phyloP scores from a whole-genome alignment of 805 yeast genomes.

The Millerozyma acaciae region DNA sequence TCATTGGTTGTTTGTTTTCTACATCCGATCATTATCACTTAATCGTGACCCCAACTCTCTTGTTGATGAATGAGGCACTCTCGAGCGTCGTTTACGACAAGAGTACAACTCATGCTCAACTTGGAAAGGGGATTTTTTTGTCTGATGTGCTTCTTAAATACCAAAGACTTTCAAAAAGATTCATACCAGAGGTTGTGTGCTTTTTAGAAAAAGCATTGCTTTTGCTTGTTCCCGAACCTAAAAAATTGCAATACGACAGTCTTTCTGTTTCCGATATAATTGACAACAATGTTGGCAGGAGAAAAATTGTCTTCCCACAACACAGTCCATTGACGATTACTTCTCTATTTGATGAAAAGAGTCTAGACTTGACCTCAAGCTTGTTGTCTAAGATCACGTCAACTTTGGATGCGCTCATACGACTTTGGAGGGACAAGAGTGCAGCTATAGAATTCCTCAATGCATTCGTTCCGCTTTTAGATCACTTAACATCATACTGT shows the following conservation, averaged over 20 bases:
- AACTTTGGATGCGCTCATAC: constrained; percentile 27
- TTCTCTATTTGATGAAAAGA: constrained; percentile 10
- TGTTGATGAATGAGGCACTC: constrained; percentile 68
- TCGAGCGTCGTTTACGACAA: constrained; percentile 29
- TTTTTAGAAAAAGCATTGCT: constrained; percentile 53
- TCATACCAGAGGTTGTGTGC: constrained; percentile 69
- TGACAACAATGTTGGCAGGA: constrained; percentile 14
- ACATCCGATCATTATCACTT: constrained; percentile 95
- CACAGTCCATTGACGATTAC: constrained; percentile 11
- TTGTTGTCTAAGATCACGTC: constrained; percentile 31
- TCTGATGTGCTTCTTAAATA: constrained; percentile 63
- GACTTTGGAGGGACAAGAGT: constrained; percentile 58
- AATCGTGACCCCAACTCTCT: constrained; percentile 77
- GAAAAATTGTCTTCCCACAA: background rate
- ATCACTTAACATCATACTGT: constrained; percentile 32
- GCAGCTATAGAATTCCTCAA: constrained; percentile 57
- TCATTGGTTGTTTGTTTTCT: constrained; percentile 78
- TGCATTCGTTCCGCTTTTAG: constrained; percentile 44
- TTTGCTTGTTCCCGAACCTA: constrained; percentile 40
- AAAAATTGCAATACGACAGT: constrained; percentile 8
- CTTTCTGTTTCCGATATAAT: constrained; percentile 9
- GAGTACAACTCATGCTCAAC: constrained; percentile 28
- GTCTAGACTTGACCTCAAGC: constrained; percentile 19
- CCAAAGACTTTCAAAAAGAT: constrained; percentile 78
- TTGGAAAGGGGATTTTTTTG: constrained; percentile 63